Evolutionary conservation across 2,329 filamentous ascomycete genomes (phyloP), one percentile per base, ranked within the genome.

Genomic region (Coniella vitis): DNA sequence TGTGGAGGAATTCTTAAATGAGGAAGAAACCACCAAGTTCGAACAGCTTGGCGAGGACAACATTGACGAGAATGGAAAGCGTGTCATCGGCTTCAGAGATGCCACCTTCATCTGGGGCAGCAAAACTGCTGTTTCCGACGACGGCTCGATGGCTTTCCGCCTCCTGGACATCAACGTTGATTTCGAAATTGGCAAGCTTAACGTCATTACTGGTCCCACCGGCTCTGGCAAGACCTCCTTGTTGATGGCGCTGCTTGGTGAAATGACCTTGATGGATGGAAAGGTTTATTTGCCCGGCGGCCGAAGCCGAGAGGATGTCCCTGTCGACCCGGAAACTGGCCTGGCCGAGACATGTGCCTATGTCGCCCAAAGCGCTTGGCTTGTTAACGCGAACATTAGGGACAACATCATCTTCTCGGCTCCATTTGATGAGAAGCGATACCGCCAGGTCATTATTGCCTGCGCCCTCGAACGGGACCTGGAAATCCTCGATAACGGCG

Each of bases 1-100:
- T 73, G 88, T 98, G 7, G 91, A 98, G 62, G 87, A 95, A 58
- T 98, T 96, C 60, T 68, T 98, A 37, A 83, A 78, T 49, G 93
- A 98, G 63, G 90, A 93, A 7, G 93, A 98, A 69, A 98, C 93
- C 0, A 89, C 94, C 51, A 98, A 98, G 65, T 97, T 96, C 62
- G 74, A 79, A 34, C 93, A 97, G 62, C 76, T 98, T 1, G 79
- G 83, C 12, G 71, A 80, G 22, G 80, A 85, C 53, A 85, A 86
- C 53, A 65, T 81, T 20, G 82, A 87, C 55, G 78, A 86, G 46
- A 69, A 83, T 13, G 85, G 85, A 21, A 75, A 86, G 43, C 77
- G 83, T 32, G 75, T 86, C 49, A 94, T 98, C 58, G 91, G 90
- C 2, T 88, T 98, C 67, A 79, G 86, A 47, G 73, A 89, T 25